Evolutionary conservation across 495 filamentous ascomycete genomes (phyloP), one percentile per base, ranked within the genome.

Genomic region (Xylaria scruposa): DNA sequence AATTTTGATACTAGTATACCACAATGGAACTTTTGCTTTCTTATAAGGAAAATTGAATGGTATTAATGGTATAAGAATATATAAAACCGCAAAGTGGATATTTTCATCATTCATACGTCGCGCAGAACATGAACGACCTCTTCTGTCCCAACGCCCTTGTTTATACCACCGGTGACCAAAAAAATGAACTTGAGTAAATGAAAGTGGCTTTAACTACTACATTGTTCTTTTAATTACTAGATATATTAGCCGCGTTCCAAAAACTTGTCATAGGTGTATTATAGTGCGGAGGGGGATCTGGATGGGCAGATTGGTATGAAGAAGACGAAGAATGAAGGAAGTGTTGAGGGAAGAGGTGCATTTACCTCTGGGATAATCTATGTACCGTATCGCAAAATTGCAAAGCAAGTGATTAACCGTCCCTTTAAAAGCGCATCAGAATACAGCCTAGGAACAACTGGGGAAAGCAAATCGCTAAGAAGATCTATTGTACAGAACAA

Each of bases 401-500:
- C 44, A 24, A 54, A 53, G 36, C 17, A 54, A 53, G 38, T 8
- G 46, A 3, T 54, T 5, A 67, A 29, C 63, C 65, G 65, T 67
- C 65, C 65, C 65, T 67, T 67, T 53, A 36, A 13, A 54, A 67
- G 63, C 21, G 49, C 17, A 67, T 67, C 65, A 67, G 65, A 67
- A 67, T 44, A 54, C 49, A 2, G 49, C 49, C 24, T 0, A 31
- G 49, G 6, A 67, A 56, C 24, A 60, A 36, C 3, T n/a, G 17
- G 38, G 38, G 38, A 40, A 33, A 60, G 29, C 17, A 69, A 13
- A 69, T 13, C 53, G n/a, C 17, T 2, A 9, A 42, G 26, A 12
- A 15, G n/a, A 54, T 56, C 47, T 56, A 67, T 51, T 26, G 9
- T 40, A 42, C n/a, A 42, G 10, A 67, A 12, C 5, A 66, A 36